Conservation (phyloP, 352 stramenopile genomes). For the Thraustotheca clavata region DNA sequence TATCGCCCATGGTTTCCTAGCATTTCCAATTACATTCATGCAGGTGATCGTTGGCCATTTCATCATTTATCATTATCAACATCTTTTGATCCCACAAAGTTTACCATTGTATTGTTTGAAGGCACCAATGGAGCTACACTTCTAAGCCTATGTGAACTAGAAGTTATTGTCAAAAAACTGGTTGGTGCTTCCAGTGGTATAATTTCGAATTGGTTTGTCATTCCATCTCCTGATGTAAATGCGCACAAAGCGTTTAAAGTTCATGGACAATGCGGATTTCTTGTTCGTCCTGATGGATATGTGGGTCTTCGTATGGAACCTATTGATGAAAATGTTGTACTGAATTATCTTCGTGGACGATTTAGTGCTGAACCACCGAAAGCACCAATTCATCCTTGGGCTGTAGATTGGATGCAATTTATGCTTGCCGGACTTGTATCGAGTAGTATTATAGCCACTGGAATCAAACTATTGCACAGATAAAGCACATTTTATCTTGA, state of each 20-base stretch:
- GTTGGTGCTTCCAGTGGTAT: background rate
- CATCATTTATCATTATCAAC: no score
- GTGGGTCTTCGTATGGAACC: conserved; percentile 5
- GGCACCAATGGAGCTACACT: background rate
- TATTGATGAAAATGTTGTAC: background rate
- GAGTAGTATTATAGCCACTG: no score
- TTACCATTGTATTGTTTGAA: background rate
- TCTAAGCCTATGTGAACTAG: background rate
- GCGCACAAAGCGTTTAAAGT: background rate
- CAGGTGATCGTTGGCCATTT: background rate
- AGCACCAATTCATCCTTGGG: no score
- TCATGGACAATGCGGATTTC: background rate
- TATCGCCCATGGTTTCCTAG: no score
- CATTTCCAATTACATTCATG: no score
- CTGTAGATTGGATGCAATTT: no score
- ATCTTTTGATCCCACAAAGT: background rate
- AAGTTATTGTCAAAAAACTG: background rate
- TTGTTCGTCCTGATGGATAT: conserved; percentile 13
- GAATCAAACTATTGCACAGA: no score
- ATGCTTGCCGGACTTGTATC: no score
- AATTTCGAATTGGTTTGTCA: background rate
- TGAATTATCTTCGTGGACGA: background rate
- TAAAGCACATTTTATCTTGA: no score
- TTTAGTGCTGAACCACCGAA: no score
- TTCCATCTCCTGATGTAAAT: background rate